Evolutionary conservation across 805 yeast species (phyloP).

Genomic region (Metschnikowia orientalis): DNA sequence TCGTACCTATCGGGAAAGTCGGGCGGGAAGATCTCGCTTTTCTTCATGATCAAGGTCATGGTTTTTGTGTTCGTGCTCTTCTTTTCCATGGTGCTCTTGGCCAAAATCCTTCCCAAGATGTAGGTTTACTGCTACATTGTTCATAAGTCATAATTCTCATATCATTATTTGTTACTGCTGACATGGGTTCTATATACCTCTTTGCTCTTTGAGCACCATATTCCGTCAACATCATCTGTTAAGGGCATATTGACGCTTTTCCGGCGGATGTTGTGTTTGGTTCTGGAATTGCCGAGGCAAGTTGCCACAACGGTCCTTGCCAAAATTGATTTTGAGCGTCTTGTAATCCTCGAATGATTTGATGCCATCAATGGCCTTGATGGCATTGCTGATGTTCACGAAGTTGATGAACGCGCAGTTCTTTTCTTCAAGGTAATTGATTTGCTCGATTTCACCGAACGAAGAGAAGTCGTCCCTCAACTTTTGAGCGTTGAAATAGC

Average conservation of each 20-base stretch:
- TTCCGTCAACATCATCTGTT: too few relatives aligned
- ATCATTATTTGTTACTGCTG: not conserved
- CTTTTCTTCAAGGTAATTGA: conserved; percentile 77
- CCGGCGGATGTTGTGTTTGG: conserved; percentile 18
- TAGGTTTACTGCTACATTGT: conserved; percentile 7
- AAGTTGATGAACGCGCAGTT: conserved; percentile 90
- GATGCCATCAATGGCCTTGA: conserved; percentile 87
- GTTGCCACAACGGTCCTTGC: conserved; percentile 74
- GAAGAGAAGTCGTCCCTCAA: conserved; percentile 69
- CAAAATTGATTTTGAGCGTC: conserved; percentile 59
- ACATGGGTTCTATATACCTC: conserved; percentile 2
- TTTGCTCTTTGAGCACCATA: too few relatives aligned
- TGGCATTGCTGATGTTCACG: conserved; percentile 83
- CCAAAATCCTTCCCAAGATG: conserved; percentile 35
- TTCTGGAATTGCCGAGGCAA: conserved; percentile 72
- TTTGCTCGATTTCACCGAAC: conserved; percentile 94
- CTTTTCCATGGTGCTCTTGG: conserved; percentile 29
- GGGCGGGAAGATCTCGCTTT: conserved; percentile 38
- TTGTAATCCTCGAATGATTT: conserved; percentile 63
- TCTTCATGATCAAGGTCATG: conserved; percentile 33
- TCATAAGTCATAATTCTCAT: not conserved
- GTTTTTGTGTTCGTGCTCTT: conserved; percentile 25
- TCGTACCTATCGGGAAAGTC: conserved; percentile 35
- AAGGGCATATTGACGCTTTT: too few relatives aligned
- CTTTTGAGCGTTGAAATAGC: conserved; percentile 51